Conservation (phyloP, 495 filamentous ascomycete species). For the Mycothermus thermophilus region DNA sequence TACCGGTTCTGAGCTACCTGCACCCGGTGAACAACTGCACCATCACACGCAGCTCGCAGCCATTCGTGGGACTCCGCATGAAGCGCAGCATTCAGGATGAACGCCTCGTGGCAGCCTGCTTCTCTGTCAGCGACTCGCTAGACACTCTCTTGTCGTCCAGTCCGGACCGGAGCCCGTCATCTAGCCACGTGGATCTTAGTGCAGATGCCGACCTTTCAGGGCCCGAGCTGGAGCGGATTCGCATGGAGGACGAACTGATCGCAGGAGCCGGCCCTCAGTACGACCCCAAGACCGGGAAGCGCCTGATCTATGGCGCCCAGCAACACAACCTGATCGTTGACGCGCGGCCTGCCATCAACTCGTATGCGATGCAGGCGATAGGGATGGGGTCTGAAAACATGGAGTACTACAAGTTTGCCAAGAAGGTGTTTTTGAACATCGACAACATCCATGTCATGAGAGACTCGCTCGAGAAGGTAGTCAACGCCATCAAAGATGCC, state of each 20-base stretch:
- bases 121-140: slow-evolving; percentile 48
- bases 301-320: slow-evolving; percentile 78
- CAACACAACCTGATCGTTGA: slow-evolving; percentile 94
- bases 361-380: slow-evolving; percentile 86
- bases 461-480: slow-evolving; percentile 73
- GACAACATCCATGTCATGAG: slow-evolving; percentile 99
- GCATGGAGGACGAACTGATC: slow-evolving; percentile 60
- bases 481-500: slow-evolving; percentile 84
- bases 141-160: slow-evolving; percentile 13
- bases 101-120: slow-evolving; percentile 82
- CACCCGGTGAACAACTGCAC: slow-evolving; percentile 96
- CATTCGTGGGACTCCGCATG: slow-evolving; percentile 70
- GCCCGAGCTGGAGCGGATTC: slow-evolving; percentile 48
- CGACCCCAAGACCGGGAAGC: slow-evolving; percentile 34
- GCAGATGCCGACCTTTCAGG: slow-evolving; percentile 24
- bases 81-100: slow-evolving; percentile 95
- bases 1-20: slow-evolving; percentile 82
- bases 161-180: slow-evolving; percentile 41
- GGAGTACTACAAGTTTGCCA: slow-evolving; percentile 88
- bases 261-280: slow-evolving; percentile 29
- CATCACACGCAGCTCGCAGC: slow-evolving; percentile 90
- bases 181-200: slow-evolving; percentile 42
- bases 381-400: slow-evolving; percentile 94
- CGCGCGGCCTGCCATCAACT: slow-evolving; percentile 90
- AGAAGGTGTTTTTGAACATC: slow-evolving; percentile 91